Evolutionary conservation across 768 basidiomycete genomes (phyloP).

Genomic region (Mycena galopus): DNA sequence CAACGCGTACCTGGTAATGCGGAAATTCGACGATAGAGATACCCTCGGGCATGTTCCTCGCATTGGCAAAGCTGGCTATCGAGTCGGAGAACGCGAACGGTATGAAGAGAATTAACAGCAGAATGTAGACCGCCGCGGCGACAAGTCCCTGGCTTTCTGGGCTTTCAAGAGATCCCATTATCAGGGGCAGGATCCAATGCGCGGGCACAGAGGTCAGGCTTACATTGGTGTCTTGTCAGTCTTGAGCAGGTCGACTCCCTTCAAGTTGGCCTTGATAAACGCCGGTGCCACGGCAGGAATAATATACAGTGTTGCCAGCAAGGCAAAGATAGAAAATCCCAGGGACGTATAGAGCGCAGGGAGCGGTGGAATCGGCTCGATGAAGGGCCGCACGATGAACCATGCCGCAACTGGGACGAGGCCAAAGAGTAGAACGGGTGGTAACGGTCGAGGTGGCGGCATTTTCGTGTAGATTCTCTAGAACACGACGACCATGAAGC

Average conservation of each 20-base stretch:
- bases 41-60: constrained; percentile 65
- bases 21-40: constrained; percentile 79
- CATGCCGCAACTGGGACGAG: constrained; percentile 74
- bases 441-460: constrained; percentile 62
- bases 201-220: neutral
- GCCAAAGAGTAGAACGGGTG: constrained; percentile 65
- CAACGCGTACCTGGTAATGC: constrained; percentile 76
- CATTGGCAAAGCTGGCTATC: constrained; percentile 61
- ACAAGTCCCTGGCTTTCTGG: constrained; percentile 96
- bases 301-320: constrained; percentile 79
- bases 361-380: constrained; percentile 76
- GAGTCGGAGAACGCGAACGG: constrained; percentile 93
- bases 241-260: constrained; percentile 91
- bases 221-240: constrained; percentile 79
- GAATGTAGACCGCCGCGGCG: constrained; percentile 90
- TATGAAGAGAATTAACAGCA: constrained; percentile 90
- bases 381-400: constrained; percentile 79
- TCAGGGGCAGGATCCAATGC: neutral
- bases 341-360: constrained; percentile 83
- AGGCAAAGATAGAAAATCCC: constrained; percentile 88
- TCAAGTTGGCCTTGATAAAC: constrained; percentile 86
- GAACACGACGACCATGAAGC: neutral
- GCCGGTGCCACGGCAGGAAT: constrained; percentile 87
- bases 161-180: constrained; percentile 56
- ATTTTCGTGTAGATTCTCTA: constrained; percentile 2